Evolutionary conservation across 2,329 filamentous ascomycete genomes (phyloP).

Genomic region (Pseudogymnoascus verrucosus): DNA sequence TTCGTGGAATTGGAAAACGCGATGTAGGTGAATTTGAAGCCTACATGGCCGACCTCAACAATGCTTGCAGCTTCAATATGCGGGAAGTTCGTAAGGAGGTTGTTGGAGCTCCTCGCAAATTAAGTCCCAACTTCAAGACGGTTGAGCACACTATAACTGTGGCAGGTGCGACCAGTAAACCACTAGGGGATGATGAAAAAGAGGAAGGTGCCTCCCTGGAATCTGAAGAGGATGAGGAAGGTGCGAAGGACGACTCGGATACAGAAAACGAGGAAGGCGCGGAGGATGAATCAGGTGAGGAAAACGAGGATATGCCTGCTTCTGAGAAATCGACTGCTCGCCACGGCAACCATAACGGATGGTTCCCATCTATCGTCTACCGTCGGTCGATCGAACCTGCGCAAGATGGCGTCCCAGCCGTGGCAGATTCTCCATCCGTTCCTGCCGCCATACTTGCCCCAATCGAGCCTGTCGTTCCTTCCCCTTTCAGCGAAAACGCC

Average conservation of each 20-base stretch:
- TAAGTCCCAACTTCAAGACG: not conserved
- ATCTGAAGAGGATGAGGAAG: not conserved
- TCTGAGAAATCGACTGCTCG: not conserved
- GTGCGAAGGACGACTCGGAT: not conserved
- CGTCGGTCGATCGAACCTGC: not conserved
- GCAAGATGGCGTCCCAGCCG: not conserved
- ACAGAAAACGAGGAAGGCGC: not conserved
- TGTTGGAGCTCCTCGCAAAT: not conserved
- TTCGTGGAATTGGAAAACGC: not conserved
- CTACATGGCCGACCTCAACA: not conserved
- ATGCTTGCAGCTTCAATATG: slow-evolving; percentile 3
- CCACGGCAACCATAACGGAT: not conserved
- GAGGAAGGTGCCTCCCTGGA: not conserved
- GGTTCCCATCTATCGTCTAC: not conserved
- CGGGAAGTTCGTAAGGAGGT: not conserved
- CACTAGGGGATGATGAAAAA: not conserved
- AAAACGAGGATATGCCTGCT: not conserved
- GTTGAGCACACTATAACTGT: not conserved
- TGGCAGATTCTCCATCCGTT: not conserved
- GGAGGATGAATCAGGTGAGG: not conserved
- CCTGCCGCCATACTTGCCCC: not conserved
- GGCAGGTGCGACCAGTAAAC: not conserved
- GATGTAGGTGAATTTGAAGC: not conserved
- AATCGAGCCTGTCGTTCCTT: not conserved
- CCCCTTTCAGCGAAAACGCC: not conserved